phyloP scores from a whole-genome alignment of 1,284 basidiomycete genomes.

The Anthracocystis panici-leucophaei region DNA sequence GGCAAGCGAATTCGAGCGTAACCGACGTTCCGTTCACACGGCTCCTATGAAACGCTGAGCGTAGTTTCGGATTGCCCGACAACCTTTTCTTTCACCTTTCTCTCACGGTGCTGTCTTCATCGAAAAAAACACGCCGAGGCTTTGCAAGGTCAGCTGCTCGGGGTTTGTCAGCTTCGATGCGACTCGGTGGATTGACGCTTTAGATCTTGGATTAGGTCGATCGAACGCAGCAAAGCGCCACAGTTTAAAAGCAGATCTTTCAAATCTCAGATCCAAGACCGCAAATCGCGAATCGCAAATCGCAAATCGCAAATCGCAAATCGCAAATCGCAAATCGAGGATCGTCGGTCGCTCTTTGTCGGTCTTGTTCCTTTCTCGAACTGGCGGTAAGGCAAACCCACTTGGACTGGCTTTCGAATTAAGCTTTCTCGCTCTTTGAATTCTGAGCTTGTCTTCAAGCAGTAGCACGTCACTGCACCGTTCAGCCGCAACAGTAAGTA shows the following conservation, averaged over 20 bases:
- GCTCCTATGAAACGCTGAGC: constrained; percentile 18
- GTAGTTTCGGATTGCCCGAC: constrained; percentile 14
- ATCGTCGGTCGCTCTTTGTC: too few species aligned
- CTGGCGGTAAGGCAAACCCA: background rate
- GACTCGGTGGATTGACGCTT: background rate
- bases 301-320: too few species aligned
- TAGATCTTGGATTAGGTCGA: constrained; percentile 2
- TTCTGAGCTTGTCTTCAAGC: constrained; percentile 14
- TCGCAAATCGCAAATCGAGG: too few species aligned
- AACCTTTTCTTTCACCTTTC: background rate
- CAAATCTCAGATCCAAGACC: background rate
- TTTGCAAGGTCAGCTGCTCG: background rate
- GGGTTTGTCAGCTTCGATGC: background rate
- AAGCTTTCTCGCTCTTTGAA: constrained; percentile 9
- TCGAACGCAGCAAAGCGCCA: constrained; percentile 6
- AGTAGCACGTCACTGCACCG: constrained; percentile 16
- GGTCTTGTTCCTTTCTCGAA: background rate
- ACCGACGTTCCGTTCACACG: constrained; percentile 1
- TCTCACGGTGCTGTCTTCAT: background rate
- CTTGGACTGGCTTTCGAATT: constrained; percentile 3
- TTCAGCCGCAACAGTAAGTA: constrained; percentile 18
- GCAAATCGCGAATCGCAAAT: too few species aligned
- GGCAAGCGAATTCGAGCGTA: constrained; percentile 3
- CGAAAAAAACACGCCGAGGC: background rate
- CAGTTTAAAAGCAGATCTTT: background rate